Base-by-base conservation (phyloP, 805 yeast genomes). In the Kuraishia ogatae region DNA sequence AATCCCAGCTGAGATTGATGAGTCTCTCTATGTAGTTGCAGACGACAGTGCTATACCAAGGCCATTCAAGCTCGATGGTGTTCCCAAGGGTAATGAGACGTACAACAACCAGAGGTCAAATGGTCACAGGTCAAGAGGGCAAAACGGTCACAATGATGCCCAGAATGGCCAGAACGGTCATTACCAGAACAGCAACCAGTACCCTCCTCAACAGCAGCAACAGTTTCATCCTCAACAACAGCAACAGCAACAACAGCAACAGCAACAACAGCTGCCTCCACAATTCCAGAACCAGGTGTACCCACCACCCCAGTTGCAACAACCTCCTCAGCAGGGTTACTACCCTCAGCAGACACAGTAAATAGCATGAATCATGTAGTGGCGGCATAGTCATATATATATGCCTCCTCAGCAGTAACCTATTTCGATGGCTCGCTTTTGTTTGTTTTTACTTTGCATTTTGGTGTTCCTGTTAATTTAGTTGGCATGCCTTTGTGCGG, bases 1-100 rank as follows among this genome's bases (percentile, higher is more conserved):
- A 58, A 94, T 94, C 62, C 99, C 99, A 46, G 85, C 90, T n/a
- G 82, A 83, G 53, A 94, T 94, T 64, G 98, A 94, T 73, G 85
- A 83, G 71, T 79, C 86, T 15, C 78, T 94, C 62, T 94, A 94
- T 66, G 98, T 92, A 54, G 93, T 92, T 50, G 87, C 85, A 56
- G 85, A 89, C 66, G 79, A 81, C 53, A 81, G 80, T 21, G 76
- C 83, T 21, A 87, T 91, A 56, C 97, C 97, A 64, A 83, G 84
- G 67, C 97, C 97, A n/a, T 87, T 89, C 78, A 88, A 88, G 64
- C 80, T 87, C 57, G 87, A 87, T 28, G 60, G 76, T 71, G 58
- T 69, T 65, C 69, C 66, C n/a, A 61, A 59, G 54, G 66, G 64
- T 55, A 64, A 62, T 59, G 67, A 65, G 54, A 39, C 53, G 8